Conservation (phyloP, 345 rosid species). For the Microthlaspi erraticum region DNA sequence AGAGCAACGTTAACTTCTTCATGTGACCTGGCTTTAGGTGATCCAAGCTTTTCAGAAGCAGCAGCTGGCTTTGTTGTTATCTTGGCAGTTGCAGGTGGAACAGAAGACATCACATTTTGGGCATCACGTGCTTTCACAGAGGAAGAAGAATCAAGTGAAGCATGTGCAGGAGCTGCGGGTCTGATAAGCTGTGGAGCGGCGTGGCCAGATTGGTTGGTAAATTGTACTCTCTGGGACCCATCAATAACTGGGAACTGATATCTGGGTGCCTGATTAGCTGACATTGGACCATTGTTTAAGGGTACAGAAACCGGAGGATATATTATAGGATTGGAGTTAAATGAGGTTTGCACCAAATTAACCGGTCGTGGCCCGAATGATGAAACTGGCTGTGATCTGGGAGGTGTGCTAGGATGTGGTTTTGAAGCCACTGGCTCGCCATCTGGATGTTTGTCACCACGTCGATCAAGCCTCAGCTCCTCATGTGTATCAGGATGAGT, state of each 20-base stretch:
- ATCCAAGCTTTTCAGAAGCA: conserved; percentile 55
- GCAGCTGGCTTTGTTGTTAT: conserved; percentile 60
- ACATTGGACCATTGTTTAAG: conserved; percentile 58
- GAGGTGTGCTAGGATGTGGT: conserved; percentile 61
- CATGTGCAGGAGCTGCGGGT: conserved; percentile 47
- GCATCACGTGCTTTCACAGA: conserved; percentile 51
- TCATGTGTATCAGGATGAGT: conserved; percentile 95
- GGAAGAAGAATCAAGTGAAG: conserved; percentile 47
- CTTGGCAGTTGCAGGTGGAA: conserved; percentile 50
- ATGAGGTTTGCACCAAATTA: conserved; percentile 59
- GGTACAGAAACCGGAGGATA: conserved; percentile 63
- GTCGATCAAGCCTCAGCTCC: conserved; percentile 87
- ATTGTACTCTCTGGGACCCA: conserved; percentile 62
- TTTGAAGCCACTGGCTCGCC: conserved; percentile 60
- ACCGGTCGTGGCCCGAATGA: conserved; percentile 62
- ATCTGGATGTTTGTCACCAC: conserved; percentile 63
- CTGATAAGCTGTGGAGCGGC: conserved; percentile 52
- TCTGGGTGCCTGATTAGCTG: conserved; percentile 68
- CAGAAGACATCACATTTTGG: conserved; percentile 47
- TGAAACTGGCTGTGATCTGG: conserved; percentile 68
- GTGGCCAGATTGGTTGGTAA: conserved; percentile 52
- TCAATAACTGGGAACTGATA: conserved; percentile 59
- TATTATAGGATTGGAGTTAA: conserved; percentile 48
- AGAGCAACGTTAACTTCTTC: conserved; percentile 47
- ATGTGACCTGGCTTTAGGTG: conserved; percentile 46